Conservation (phyloP, 2,329 filamentous ascomycete species). For the Fusarium decemcellulare region DNA sequence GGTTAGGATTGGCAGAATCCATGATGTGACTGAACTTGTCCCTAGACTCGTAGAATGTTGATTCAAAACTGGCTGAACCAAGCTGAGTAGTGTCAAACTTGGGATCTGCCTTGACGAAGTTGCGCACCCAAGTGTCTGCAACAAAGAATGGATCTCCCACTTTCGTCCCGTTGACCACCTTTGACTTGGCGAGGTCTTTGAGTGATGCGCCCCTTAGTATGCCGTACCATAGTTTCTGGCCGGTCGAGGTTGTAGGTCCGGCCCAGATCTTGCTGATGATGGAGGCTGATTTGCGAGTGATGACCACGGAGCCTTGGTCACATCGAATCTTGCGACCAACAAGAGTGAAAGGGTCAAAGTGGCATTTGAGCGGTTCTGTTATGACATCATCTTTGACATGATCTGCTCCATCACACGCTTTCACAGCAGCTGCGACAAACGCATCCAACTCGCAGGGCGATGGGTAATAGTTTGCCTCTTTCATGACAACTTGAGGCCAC, state of each 20-base stretch:
- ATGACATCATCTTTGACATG: conserved; percentile 42
- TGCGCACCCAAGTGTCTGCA: not conserved
- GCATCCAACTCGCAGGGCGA: conserved; percentile 47
- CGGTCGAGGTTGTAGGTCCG: conserved; percentile 1
- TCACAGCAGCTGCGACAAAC: conserved; percentile 53
- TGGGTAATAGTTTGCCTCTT: conserved; percentile 47
- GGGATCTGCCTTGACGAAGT: conserved; percentile 12
- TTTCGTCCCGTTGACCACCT: not conserved
- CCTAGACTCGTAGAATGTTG: not conserved
- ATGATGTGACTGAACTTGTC: conserved; percentile 10
- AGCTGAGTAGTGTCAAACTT: conserved; percentile 4
- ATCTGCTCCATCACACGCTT: conserved; percentile 44
- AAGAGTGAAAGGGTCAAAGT: conserved; percentile 28
- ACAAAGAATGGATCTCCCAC: not conserved
- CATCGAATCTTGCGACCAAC: not conserved
- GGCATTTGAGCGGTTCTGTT: conserved; percentile 27
- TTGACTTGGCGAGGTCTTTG: not conserved
- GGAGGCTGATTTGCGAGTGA: not conserved
- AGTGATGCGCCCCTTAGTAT: not conserved
- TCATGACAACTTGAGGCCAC: conserved; percentile 42
- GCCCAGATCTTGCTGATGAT: conserved; percentile 9
- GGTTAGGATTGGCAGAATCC: conserved; percentile 46
- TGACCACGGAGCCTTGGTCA: conserved; percentile 52
- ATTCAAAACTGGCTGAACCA: not conserved
- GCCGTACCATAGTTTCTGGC: conserved; percentile 6